These are phyloP conservation scores for Pythium myriotylum DNA, from an alignment of 352 stramenopile genomes.

Conservation along the genomic window DNA sequence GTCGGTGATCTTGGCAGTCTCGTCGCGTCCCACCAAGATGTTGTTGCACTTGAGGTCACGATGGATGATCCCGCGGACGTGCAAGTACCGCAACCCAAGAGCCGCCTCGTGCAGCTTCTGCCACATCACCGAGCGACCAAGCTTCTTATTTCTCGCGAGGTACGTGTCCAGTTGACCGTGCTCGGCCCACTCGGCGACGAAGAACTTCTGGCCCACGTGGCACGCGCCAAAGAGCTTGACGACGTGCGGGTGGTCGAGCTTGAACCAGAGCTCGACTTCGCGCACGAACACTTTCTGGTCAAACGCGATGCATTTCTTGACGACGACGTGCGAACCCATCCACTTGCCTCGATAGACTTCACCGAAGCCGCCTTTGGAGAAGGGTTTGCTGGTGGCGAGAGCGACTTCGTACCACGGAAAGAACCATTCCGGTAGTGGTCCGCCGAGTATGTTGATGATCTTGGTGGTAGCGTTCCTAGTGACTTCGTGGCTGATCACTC, in stretches of 20 bases:
- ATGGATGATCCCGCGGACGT: constrained; percentile 46
- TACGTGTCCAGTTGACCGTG: constrained; percentile 45
- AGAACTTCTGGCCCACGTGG: constrained; percentile 38
- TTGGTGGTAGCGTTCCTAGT: no score
- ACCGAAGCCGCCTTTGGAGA: constrained; percentile 33
- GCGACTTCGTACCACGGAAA: constrained; percentile 22
- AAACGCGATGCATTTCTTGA: constrained; percentile 34
- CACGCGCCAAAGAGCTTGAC: constrained; percentile 45
- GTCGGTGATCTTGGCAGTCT: constrained; percentile 27
- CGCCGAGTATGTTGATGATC: neutral
- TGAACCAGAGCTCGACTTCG: constrained; percentile 39
- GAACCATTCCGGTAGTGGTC: constrained; percentile 17
- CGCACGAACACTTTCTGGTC: constrained; percentile 32
- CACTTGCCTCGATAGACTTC: constrained; percentile 36
- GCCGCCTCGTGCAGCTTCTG: constrained; percentile 42
- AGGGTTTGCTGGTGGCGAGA: constrained; percentile 1
- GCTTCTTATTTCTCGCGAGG: constrained; percentile 29
- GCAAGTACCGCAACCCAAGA: constrained; percentile 70
- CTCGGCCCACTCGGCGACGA: constrained; percentile 45
- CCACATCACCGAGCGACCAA: constrained; percentile 25
- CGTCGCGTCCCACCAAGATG: constrained; percentile 33
- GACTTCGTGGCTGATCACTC: neutral
- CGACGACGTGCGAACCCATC: constrained; percentile 35
- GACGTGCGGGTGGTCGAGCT: constrained; percentile 40
- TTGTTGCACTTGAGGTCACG: constrained; percentile 28